Percentiles rank a stretch among this genome's conserved stretches.
phyloP scores from a whole-genome alignment of 768 basidiomycete species.

The Xerocomus brunneocitrinus region DNA sequence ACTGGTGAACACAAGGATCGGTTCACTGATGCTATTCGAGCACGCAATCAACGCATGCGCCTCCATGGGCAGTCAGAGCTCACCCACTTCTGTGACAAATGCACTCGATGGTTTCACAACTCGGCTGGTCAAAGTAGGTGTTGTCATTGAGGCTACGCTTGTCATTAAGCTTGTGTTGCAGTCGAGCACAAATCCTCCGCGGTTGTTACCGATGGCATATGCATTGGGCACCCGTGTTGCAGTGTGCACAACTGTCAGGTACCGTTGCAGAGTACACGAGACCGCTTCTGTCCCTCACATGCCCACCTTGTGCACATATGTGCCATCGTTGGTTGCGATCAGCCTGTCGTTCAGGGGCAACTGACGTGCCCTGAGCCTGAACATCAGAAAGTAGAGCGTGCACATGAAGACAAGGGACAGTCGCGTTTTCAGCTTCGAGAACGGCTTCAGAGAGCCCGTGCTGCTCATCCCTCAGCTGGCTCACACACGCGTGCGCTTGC shows the following conservation, averaged over 20 bases:
- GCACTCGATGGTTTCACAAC: too few species aligned
- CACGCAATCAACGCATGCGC: not conserved
- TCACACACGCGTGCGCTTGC: too few species aligned
- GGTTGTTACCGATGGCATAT: not conserved
- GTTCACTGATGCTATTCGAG: too few species aligned
- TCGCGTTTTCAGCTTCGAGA: constrained; percentile 3
- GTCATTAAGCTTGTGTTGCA: too few species aligned
- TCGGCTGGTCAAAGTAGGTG: too few species aligned
- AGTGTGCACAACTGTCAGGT: not conserved
- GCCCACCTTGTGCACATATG: not conserved
- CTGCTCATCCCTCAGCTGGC: not conserved
- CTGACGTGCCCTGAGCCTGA: too few species aligned
- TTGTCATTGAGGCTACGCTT: too few species aligned
- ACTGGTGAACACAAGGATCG: too few species aligned
- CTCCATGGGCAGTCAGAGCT: too few species aligned
- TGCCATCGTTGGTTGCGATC: not conserved
- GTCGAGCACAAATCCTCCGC: not conserved
- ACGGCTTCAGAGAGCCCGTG: not conserved
- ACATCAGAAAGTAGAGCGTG: too few species aligned
- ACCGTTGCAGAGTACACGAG: not conserved
- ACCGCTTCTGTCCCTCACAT: not conserved
- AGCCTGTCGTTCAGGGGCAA: not conserved
- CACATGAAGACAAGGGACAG: too few species aligned
- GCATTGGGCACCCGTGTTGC: constrained; percentile 7
- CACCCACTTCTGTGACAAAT: too few species aligned